A percentile compares a stretch with the other conserved stretches of the same genome.
Conservation (phyloP, 257 asterid genomes). For the Przewalskia tangutica region DNA sequence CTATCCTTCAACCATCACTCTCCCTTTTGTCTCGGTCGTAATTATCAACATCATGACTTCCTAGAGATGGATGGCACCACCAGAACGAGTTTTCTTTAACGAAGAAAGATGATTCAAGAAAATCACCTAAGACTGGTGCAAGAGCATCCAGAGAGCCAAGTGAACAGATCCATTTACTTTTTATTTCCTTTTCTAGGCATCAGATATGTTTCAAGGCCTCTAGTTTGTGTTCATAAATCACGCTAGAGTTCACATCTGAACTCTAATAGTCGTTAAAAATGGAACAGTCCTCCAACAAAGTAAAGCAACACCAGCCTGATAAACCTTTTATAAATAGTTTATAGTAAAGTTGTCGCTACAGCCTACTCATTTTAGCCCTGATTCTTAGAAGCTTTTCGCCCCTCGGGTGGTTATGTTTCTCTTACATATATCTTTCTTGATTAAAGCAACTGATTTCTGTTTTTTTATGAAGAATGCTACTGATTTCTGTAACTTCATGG, state of each 20-base stretch:
- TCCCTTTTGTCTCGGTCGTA: neutral
- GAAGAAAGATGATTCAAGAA: neutral
- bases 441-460: neutral
- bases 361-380: neutral
- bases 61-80: neutral
- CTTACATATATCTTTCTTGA: neutral
- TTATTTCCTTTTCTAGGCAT: neutral
- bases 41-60: neutral
- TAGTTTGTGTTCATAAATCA: neutral
- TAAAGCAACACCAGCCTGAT: neutral
- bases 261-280: neutral
- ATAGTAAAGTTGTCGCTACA: neutral
- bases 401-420: neutral
- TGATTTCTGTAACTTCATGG: neutral
- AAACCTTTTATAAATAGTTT: neutral
- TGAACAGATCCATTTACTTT: neutral
- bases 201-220: conserved; percentile 1
- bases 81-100: neutral
- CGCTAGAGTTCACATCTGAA: neutral
- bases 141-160: neutral
- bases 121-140: neutral
- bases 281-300: neutral
- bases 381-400: neutral
- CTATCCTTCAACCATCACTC: neutral
- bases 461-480: neutral